Percentiles rank a stretch among this genome's conserved stretches.
Evolutionary conservation across 257 asterid species (phyloP).

Genomic region (Solanum raphanifolium): DNA sequence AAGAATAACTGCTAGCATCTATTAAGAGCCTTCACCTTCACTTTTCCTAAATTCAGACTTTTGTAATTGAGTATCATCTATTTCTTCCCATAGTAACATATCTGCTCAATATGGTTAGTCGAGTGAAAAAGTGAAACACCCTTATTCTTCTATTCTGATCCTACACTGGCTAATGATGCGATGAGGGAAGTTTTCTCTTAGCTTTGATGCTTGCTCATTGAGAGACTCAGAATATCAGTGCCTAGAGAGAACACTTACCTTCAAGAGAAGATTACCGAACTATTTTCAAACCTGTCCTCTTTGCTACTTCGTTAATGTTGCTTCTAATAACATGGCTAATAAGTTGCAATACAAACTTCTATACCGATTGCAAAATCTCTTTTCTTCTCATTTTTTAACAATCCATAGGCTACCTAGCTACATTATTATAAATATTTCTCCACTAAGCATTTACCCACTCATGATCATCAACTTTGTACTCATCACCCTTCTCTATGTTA

Average conservation of each 20-base stretch:
- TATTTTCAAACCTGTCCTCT: neutral
- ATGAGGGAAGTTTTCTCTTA: neutral
- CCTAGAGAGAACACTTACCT: neutral
- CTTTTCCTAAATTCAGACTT: neutral
- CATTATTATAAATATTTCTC: neutral
- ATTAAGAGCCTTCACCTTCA: neutral
- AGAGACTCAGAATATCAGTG: neutral
- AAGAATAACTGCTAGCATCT: neutral
- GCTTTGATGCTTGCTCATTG: neutral
- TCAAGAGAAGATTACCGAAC: neutral
- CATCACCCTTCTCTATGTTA: neutral
- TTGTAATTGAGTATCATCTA: neutral
- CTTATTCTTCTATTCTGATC: neutral
- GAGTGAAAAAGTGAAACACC: neutral
- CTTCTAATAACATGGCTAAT: neutral
- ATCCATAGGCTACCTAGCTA: neutral
- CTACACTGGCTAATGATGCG: neutral
- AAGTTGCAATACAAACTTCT: neutral
- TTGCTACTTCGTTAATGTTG: neutral
- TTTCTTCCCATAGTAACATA: neutral
- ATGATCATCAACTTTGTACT: neutral
- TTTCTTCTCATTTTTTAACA: neutral
- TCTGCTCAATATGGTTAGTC: neutral
- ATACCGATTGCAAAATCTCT: neutral
- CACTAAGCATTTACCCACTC: neutral